Percentiles rank a stretch among this genome's conserved stretches.
phyloP scores from a whole-genome alignment of 164 flowering plant species.

The Warburgia ugandensis region DNA sequence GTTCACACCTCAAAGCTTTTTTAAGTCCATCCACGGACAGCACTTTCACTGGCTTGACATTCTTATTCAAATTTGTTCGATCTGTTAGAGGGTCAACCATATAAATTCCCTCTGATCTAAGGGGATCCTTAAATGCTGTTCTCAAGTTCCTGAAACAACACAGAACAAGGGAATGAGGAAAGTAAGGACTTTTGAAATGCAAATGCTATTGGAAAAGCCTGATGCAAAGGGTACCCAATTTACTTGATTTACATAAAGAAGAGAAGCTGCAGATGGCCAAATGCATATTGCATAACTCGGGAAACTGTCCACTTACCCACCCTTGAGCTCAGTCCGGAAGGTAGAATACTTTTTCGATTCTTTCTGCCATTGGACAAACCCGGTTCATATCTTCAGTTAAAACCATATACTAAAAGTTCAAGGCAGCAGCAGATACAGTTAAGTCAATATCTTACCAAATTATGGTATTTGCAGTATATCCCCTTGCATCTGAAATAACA shows the following conservation, averaged over 20 bases:
- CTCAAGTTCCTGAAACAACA: constrained; percentile 50
- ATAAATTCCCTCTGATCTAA: constrained; percentile 58
- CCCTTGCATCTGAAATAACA: constrained; percentile 58
- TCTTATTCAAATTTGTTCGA: constrained; percentile 28
- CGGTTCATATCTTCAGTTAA: neutral
- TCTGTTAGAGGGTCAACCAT: constrained; percentile 53
- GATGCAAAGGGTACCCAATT: no score
- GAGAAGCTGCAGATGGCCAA: neutral
- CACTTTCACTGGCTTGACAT: constrained; percentile 44
- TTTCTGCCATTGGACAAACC: constrained; percentile 1
- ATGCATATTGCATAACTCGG: neutral
- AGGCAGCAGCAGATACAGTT: neutral
- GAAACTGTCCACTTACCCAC: constrained; percentile 50
- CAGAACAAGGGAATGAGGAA: constrained; percentile 2
- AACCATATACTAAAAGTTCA: neutral
- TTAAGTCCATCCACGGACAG: constrained; percentile 74
- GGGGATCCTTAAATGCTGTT: constrained; percentile 52
- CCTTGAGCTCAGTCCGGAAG: constrained; percentile 65
- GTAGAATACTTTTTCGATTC: constrained; percentile 32
- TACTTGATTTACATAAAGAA: neutral
- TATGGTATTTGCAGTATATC: constrained; percentile 61
- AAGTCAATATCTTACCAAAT: constrained; percentile 35
- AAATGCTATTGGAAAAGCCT: no score
- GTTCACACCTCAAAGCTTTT: constrained; percentile 66
- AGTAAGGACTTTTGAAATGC: neutral